Base-by-base conservation (phyloP, 345 rosid genomes). In the Linum trigynum region DNA sequence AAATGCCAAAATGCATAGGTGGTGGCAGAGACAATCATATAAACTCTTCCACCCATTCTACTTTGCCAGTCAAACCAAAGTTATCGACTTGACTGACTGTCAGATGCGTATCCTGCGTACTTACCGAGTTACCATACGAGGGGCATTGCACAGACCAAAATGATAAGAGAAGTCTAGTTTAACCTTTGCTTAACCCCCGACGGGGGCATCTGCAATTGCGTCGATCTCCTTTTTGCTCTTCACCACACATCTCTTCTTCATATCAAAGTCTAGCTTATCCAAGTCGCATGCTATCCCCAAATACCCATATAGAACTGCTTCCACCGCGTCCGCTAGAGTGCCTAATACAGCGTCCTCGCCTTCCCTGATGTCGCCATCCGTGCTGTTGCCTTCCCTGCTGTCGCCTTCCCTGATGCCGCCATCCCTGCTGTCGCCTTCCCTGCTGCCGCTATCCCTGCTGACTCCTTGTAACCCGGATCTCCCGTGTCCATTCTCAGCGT, bases 211-310 rank as follows among this genome's bases (percentile, higher is more conserved):
- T 45, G 75, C 75, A 56, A 71, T 63, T 10, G 69, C 77, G 37
- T 72, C 71, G 36, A 79, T 79, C 65, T 77, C 80, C 71, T 68
- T 80, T 80, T 73, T 76, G 75, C 85, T 83, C 76, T 71, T 73
- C 38, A 85, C 75, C 15, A 74, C 59, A 16, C 74, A 71, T 40
- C 75, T 67, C 42, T 65, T 78, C 71, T 79, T 79, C 48, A 67
- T 78, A 69, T 67, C 71, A 32, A 65, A 63, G 62, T 75, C 82
- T 7, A 85, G 83, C 43, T 78, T 78, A 70, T 81, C 83, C 43
- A 83, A 45, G 73, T 85, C 87, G 42, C 65, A 64, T 16, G 85
- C 76, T 16, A 72, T 68, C 38, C 90, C 87, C 72, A 83, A 16
- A 72, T 76, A 81, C 64, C 87, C 84, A 35, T 79, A 81, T 5